These are phyloP conservation scores for Candida suzukii DNA, from an alignment of 805 yeast genomes.

Conservation along the genomic window DNA sequence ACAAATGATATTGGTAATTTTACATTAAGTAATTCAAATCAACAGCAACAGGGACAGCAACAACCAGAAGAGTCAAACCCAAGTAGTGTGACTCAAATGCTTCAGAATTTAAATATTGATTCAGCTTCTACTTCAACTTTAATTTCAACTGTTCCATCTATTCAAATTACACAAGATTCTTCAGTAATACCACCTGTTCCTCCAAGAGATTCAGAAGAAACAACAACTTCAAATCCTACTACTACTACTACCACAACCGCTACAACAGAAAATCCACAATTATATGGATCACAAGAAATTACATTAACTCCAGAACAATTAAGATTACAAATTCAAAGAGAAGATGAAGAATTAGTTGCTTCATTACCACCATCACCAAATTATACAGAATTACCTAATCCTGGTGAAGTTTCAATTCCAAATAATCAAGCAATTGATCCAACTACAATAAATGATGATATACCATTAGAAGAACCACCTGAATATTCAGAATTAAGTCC, in stretches of 20 bases:
- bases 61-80: too few species aligned
- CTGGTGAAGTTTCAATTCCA: constrained; percentile 20
- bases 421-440: constrained; percentile 20
- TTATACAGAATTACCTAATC: constrained; percentile 18
- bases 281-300: not conserved
- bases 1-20: too few species aligned
- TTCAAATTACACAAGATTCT: too few species aligned
- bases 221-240: not conserved
- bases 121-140: too few species aligned
- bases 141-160: too few species aligned
- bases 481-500: constrained; percentile 27
- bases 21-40: too few species aligned
- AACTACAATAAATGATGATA: constrained; percentile 14
- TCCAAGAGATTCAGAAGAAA: too few species aligned
- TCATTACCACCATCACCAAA: constrained; percentile 24
- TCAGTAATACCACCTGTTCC: too few species aligned
- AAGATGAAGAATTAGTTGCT: constrained; percentile 15
- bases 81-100: too few species aligned
- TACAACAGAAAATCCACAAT: not conserved
- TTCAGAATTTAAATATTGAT: too few species aligned
- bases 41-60: too few species aligned
- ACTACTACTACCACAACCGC: not conserved
- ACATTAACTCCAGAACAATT: not conserved
- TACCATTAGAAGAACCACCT: constrained; percentile 28
- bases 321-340: constrained; percentile 4